These are phyloP conservation scores for Conticribra weissflogii DNA, from an alignment of 108 stramenopile genomes.

Conservation along the genomic window DNA sequence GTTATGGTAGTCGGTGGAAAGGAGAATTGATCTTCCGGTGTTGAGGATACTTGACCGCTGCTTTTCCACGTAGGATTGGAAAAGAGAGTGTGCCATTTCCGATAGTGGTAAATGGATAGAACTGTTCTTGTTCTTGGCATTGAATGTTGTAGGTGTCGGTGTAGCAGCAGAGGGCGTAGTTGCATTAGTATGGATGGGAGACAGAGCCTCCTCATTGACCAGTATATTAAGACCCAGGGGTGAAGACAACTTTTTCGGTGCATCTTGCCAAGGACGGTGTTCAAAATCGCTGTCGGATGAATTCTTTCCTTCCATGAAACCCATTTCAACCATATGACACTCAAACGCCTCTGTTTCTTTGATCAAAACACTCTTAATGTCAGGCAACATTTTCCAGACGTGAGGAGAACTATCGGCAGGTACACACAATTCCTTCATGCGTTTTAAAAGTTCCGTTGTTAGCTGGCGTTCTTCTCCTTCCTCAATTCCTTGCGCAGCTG, in stretches of 20 bases:
- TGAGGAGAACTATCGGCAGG: conserved; percentile 40
- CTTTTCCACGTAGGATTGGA: conserved; percentile 66
- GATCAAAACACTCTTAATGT: conserved; percentile 36
- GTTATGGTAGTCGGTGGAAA: conserved; percentile 84
- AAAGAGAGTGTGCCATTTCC: conserved; percentile 42
- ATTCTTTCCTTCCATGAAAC: conserved; percentile 26
- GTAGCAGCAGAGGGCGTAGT: conserved; percentile 5
- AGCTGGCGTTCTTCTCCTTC: conserved; percentile 49
- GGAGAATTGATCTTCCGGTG: conserved; percentile 66
- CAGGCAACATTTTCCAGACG: conserved; percentile 40
- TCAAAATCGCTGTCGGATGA: no score
- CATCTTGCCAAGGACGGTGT: not conserved
- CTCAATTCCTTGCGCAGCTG: conserved; percentile 34
- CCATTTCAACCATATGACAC: conserved; percentile 35
- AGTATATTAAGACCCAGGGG: conserved; percentile 31
- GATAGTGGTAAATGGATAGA: conserved; percentile 40
- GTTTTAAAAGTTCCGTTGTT: conserved; percentile 53
- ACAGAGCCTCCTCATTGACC: conserved; percentile 17
- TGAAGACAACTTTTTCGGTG: conserved; percentile 10
- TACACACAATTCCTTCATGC: conserved; percentile 59
- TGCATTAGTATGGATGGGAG: conserved; percentile 16
- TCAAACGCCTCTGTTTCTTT: conserved; percentile 57
- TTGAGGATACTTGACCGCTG: conserved; percentile 64
- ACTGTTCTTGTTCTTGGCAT: conserved; percentile 8
- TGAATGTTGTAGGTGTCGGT: conserved; percentile 6